phyloP scores from a whole-genome alignment of 1,284 basidiomycete species.

The Inonotus obliquus region DNA sequence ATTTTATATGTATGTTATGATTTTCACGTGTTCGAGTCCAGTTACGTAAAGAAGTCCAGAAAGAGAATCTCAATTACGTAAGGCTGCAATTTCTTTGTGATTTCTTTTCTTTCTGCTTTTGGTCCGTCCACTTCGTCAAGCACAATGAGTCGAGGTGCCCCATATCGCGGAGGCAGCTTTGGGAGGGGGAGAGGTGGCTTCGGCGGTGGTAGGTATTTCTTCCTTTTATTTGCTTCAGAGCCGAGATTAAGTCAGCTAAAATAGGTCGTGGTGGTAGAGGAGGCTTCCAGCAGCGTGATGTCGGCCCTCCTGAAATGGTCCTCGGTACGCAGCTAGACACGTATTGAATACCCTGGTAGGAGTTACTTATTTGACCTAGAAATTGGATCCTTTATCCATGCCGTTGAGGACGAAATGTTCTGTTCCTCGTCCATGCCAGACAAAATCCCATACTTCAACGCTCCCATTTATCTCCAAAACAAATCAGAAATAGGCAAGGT shows the following conservation, averaged over 20 bases:
- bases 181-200: constrained; percentile 16
- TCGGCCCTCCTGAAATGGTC: constrained; percentile 82
- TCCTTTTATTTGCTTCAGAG: background rate
- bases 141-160: constrained; percentile 48
- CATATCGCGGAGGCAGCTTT: constrained; percentile 36
- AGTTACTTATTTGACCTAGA: constrained; percentile 39
- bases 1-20: background rate
- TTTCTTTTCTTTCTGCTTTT: background rate
- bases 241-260: background rate
- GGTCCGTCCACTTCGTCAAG: background rate
- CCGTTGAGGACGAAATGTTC: constrained; percentile 98
- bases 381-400: constrained; percentile 87
- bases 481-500: constrained; percentile 95
- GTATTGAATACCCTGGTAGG: background rate
- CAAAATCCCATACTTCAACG: constrained; percentile 99
- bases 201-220: background rate
- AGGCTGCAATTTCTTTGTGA: background rate
- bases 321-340: constrained; percentile 50
- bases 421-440: constrained; percentile 83
- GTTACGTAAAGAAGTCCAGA: too few relatives aligned
- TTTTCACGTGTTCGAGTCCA: too few relatives aligned
- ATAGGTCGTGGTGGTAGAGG: constrained; percentile 53
- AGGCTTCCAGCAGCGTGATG: constrained; percentile 67
- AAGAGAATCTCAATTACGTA: background rate
- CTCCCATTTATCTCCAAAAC: constrained; percentile 97